phyloP scores from a whole-genome alignment of 345 rosid species.

The Euphorbia tirucalli region DNA sequence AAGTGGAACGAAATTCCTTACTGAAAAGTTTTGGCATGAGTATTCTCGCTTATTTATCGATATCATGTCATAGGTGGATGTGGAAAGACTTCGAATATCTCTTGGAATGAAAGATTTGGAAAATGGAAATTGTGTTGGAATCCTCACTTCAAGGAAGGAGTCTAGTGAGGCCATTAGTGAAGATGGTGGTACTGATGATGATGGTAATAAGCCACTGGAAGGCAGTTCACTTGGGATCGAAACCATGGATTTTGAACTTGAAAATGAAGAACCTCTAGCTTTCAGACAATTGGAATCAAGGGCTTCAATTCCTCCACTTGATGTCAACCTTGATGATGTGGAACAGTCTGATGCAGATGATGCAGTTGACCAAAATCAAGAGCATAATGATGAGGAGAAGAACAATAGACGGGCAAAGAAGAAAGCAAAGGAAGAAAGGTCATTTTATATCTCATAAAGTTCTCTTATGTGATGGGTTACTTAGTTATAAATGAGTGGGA shows the following conservation, averaged over 20 bases:
- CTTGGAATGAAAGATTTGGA: conserved; percentile 81
- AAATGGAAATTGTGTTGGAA: conserved; percentile 32
- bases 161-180: conserved; percentile 43
- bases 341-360: conserved; percentile 45
- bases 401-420: conserved; percentile 48
- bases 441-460: neutral
- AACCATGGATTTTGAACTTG: conserved; percentile 37
- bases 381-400: conserved; percentile 43
- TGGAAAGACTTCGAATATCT: conserved; percentile 72
- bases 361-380: conserved; percentile 32
- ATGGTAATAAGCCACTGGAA: conserved; percentile 18
- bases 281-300: conserved; percentile 69
- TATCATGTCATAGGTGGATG: conserved; percentile 53
- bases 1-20: neutral
- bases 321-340: conserved; percentile 70
- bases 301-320: conserved; percentile 77
- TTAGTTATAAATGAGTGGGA: no score
- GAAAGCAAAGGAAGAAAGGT: conserved; percentile 81
- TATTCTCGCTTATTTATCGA: conserved; percentile 14
- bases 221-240: conserved; percentile 28
- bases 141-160: conserved; percentile 34
- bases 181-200: conserved; percentile 30
- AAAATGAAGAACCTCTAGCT: conserved; percentile 37
- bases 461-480: conserved; percentile 2
- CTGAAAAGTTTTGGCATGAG: neutral